A percentile compares a stretch with the other conserved stretches of the same genome.
Evolutionary conservation across 805 yeast species (phyloP).

Genomic region (Metschnikowia picachoensis): DNA sequence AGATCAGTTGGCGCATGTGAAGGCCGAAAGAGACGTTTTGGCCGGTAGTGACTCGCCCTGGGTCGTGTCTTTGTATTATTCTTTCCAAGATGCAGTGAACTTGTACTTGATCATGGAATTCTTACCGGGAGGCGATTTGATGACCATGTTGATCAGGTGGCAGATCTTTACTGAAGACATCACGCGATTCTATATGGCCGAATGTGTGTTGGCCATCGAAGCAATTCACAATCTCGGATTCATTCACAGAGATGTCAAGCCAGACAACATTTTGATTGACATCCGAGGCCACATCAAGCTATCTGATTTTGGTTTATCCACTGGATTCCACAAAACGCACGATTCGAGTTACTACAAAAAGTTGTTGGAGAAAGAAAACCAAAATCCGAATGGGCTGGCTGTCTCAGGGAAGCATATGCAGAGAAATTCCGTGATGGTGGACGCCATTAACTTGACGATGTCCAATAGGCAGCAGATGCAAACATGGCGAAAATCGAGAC

Average conservation of each 20-base stretch:
- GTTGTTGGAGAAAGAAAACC: slow-evolving; percentile 63
- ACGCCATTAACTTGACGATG: slow-evolving; percentile 92
- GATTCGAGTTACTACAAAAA: slow-evolving; percentile 84
- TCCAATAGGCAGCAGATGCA: slow-evolving; percentile 92
- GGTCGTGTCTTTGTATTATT: slow-evolving; percentile 80
- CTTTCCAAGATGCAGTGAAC: slow-evolving; percentile 75
- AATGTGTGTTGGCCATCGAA: slow-evolving; percentile 91
- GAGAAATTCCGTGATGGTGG: slow-evolving; percentile 83
- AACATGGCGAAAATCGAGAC: slow-evolving; percentile 90
- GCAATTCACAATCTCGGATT: slow-evolving; percentile 91
- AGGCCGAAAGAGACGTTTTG: slow-evolving; percentile 92
- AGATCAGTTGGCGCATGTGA: slow-evolving; percentile 92
- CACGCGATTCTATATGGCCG: slow-evolving; percentile 91
- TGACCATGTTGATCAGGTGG: slow-evolving; percentile 96
- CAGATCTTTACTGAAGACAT: slow-evolving; percentile 92
- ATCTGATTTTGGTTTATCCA: slow-evolving; percentile 75
- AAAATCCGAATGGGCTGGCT: slow-evolving; percentile 16
- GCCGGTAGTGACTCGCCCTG: slow-evolving; percentile 88
- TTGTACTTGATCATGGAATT: slow-evolving; percentile 74
- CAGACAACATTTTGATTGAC: slow-evolving; percentile 90
- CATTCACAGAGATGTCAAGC: slow-evolving; percentile 96
- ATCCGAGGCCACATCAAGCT: slow-evolving; percentile 67
- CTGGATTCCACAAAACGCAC: slow-evolving; percentile 93
- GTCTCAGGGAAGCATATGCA: slow-evolving; percentile 17
- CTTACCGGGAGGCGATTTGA: slow-evolving; percentile 78